Evolutionary conservation across 371 early-diverging fungal species (phyloP), one percentile per base, ranked within the genome.

Genomic region (Rhizopus delemar): DNA sequence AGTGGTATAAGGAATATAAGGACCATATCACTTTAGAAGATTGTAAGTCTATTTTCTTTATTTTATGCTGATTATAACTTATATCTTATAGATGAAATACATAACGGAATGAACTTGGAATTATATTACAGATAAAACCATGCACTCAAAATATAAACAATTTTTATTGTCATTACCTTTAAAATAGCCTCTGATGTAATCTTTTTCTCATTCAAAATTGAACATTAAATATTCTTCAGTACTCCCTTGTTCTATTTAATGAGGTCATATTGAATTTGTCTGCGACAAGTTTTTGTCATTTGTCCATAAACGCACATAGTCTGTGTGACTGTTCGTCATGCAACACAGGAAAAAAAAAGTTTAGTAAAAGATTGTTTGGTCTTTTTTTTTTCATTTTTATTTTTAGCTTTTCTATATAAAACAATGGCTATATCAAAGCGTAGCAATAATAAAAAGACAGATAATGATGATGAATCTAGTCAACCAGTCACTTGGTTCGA

Each of bases 21-120:
- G 96, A 97, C 68, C 95, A 95, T 63, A 94, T 95, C 61, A 93
- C 94, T 0, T 74, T 97, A 65, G 91, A 89, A 16, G 96, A 95
- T 67, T 97, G 87, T 88, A 81, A 78, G 77, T 77, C 9, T 6
- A 3, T 15, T 49, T 8, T 50, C 13, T 22, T 43, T 4, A 11
- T 36, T 22, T 0, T 22, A 51, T 34, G 32, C 38, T 51, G 15
- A 49, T 49, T 55, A n/a, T 28, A 49, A 9, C 29, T 46, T 38
- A 28, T 53, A 41, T 35, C 34, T 49, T 13, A 3, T 68, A 88
- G 87, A 96, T 66, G 95, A 95, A 70, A 85, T 96, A 46, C 88
- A 94, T 66, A 92, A 96, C 65, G 95, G 95, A 52, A 93, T 93
- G 90, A 93, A 85, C 71, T 62, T 95, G 52, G 97, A 95, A 79